These are phyloP conservation scores for Globisporangium nunn DNA, from an alignment of 352 stramenopile genomes.

Conservation along the genomic window DNA sequence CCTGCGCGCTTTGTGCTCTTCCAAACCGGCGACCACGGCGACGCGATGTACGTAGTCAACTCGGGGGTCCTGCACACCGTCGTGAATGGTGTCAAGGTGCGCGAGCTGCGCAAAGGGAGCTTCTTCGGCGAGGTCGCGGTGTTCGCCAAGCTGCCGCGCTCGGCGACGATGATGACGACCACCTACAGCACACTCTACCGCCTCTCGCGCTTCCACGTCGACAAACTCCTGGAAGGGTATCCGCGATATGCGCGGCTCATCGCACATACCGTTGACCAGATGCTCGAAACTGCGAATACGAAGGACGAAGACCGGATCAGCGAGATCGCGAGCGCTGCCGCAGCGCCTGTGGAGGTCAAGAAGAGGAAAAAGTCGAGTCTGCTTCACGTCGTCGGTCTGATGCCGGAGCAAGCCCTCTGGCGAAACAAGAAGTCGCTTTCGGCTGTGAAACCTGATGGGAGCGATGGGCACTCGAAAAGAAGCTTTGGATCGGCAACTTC, in stretches of 20 bases:
- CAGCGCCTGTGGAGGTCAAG: not conserved
- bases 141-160: slow-evolving; percentile 52
- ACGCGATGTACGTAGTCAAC: slow-evolving; percentile 70
- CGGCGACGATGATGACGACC: slow-evolving; percentile 48
- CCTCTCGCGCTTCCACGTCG: slow-evolving; percentile 36
- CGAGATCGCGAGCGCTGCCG: slow-evolving; percentile 2
- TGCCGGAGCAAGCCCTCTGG: slow-evolving; percentile 8
- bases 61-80: slow-evolving; percentile 54
- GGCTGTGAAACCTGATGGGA: not conserved
- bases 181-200: slow-evolving; percentile 66
- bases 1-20: slow-evolving; percentile 55
- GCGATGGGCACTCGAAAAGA: not conserved
- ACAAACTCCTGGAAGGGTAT: slow-evolving; percentile 50
- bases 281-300: slow-evolving; percentile 25
- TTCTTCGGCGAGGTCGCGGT: slow-evolving; percentile 67
- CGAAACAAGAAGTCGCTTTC: slow-evolving; percentile 6
- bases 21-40: slow-evolving; percentile 42
- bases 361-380: slow-evolving; percentile 9
- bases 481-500: not conserved
- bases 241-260: slow-evolving; percentile 38
- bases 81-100: slow-evolving; percentile 56
- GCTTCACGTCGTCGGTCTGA: slow-evolving; percentile 3
- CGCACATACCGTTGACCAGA: slow-evolving; percentile 28
- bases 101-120: slow-evolving; percentile 53
- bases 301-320: slow-evolving; percentile 14